Conservation (phyloP, 129 eudicot genomes). For the Heracleum sosnowskyi region DNA sequence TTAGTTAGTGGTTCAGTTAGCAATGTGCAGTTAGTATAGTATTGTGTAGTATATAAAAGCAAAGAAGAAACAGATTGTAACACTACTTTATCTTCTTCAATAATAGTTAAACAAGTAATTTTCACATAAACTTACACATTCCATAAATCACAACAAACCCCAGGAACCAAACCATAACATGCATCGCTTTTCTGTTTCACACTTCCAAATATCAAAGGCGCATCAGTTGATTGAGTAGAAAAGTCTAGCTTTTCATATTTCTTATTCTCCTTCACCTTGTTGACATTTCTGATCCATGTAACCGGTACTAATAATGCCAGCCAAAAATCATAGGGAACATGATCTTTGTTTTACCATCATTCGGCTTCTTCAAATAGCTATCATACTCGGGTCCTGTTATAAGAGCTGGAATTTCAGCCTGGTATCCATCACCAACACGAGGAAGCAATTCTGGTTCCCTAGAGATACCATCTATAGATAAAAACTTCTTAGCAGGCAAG, state of each 20-base stretch:
- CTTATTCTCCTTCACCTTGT: not conserved
- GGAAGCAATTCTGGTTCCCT: conserved; percentile 21
- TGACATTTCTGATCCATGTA: conserved; percentile 32
- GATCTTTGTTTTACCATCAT: conserved; percentile 17
- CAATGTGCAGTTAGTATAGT: no score
- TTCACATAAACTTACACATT: no score
- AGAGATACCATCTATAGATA: not conserved
- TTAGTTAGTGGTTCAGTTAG: no score
- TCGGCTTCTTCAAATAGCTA: conserved; percentile 8
- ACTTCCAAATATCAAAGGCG: conserved; percentile 1
- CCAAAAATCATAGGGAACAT: conserved; percentile 19
- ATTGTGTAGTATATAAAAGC: no score
- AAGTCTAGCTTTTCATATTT: conserved; percentile 7
- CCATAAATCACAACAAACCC: conserved; percentile 33
- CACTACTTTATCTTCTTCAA: no score
- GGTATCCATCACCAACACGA: not conserved
- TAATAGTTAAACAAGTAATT: no score
- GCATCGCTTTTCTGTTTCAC: not conserved
- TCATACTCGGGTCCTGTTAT: not conserved
- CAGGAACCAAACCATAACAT: conserved; percentile 41
- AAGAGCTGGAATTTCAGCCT: conserved; percentile 4
- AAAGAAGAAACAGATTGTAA: no score
- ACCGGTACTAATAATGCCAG: conserved; percentile 51
- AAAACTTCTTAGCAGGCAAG: not conserved
- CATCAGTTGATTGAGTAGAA: not conserved